Evolutionary conservation across 495 filamentous ascomycete genomes (phyloP).

Genomic region (Jackrogersella multiformis): DNA sequence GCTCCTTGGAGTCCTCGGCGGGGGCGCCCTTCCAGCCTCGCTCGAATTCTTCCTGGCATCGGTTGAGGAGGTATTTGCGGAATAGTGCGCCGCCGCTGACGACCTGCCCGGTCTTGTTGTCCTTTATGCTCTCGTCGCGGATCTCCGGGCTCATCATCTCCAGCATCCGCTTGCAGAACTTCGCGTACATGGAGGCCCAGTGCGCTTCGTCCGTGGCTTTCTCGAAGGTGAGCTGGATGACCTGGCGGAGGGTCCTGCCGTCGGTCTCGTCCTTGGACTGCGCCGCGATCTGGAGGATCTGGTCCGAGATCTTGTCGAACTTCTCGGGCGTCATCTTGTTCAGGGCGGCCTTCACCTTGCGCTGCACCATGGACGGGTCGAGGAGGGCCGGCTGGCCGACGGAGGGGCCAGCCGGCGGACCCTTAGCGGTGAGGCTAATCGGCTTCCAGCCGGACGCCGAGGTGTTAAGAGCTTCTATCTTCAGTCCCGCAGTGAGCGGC

Average conservation of each 20-base stretch:
- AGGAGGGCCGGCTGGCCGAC: conserved; percentile 66
- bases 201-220: conserved; percentile 99
- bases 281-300: conserved; percentile 89
- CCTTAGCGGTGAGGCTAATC: conserved; percentile 68
- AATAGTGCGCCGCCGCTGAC: conserved; percentile 93
- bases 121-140: conserved; percentile 89
- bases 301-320: conserved; percentile 93
- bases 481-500: conserved; percentile 83
- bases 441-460: conserved; percentile 89
- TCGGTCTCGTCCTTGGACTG: conserved; percentile 97
- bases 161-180: conserved; percentile 97
- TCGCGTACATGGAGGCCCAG: conserved; percentile 99
- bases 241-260: conserved; percentile 92
- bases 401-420: conserved; percentile 47
- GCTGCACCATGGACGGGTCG: conserved; percentile 92
- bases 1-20: conserved; percentile 70
- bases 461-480: conserved; percentile 79
- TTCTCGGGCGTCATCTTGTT: conserved; percentile 99
- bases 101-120: conserved; percentile 85
- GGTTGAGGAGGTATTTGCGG: conserved; percentile 97
- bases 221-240: conserved; percentile 98
- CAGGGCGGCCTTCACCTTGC: conserved; percentile 96
- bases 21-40: conserved; percentile 95
- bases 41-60: conserved; percentile 99
- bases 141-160: conserved; percentile 95